Conservation (phyloP, 2,329 filamentous ascomycete species). For the Talaromyces piceae region DNA sequence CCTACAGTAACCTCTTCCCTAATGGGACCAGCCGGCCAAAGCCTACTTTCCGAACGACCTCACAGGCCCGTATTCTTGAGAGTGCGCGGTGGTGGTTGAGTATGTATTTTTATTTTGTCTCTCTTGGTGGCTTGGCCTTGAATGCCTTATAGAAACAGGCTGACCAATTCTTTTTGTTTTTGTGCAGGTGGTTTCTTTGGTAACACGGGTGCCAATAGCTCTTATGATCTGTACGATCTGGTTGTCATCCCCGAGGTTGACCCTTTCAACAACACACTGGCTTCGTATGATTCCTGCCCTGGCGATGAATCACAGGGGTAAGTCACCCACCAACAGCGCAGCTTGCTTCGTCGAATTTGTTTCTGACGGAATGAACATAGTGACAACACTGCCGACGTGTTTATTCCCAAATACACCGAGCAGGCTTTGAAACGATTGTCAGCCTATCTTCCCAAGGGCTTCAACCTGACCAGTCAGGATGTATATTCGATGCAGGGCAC, state of each 20-base stretch:
- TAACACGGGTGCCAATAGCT: constrained; percentile 21
- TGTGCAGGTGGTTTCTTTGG: constrained; percentile 24
- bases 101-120: constrained; percentile 9
- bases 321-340: not conserved
- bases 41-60: constrained; percentile 48
- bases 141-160: constrained; percentile 19
- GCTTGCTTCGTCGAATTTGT: not conserved
- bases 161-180: constrained; percentile 28
- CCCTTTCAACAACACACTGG: constrained; percentile 47
- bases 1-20: constrained; percentile 40
- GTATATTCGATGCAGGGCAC: constrained; percentile 47
- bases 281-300: constrained; percentile 45
- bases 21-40: constrained; percentile 43
- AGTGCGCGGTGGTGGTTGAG: constrained; percentile 39
- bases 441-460: constrained; percentile 40
- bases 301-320: constrained; percentile 31
- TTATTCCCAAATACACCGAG: constrained; percentile 41
- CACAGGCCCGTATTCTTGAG: constrained; percentile 48
- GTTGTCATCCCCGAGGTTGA: constrained; percentile 46
- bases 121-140: too few relatives aligned
- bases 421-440: constrained; percentile 42
- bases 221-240: constrained; percentile 30
- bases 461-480: constrained; percentile 44
- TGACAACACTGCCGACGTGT: constrained; percentile 27
- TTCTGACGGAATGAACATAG: constrained; percentile 2